Evolutionary conservation across 441 rosid genomes (phyloP).

Genomic region (Erodium texanum): DNA sequence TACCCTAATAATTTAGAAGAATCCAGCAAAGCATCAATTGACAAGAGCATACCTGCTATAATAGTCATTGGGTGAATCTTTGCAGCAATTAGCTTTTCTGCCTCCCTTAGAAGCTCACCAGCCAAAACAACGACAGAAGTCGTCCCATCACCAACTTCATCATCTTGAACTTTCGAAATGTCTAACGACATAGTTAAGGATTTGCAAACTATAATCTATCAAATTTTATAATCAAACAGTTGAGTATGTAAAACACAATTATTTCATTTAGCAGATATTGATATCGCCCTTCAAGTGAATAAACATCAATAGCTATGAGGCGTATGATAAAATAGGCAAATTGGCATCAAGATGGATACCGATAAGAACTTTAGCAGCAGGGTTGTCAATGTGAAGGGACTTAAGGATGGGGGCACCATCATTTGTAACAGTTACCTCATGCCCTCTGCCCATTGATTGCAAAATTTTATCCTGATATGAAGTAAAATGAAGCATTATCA

Average conservation of each 20-base stretch:
- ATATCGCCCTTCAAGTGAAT: no score
- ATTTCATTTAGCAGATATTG: no score
- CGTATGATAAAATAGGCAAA: neutral
- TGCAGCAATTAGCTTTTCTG: constrained; percentile 80
- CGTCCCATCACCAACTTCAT: constrained; percentile 99
- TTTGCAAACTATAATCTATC: neutral
- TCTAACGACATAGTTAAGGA: constrained; percentile 39
- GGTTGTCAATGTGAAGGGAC: constrained; percentile 87
- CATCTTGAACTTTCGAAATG: constrained; percentile 98
- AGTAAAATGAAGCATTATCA: constrained; percentile 6
- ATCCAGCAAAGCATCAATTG: neutral
- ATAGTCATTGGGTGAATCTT: constrained; percentile 98
- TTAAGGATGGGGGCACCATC: constrained; percentile 96
- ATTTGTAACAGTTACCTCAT: constrained; percentile 72
- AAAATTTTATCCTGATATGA: constrained; percentile 69
- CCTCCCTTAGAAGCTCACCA: constrained; percentile 94
- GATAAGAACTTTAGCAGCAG: constrained; percentile 92
- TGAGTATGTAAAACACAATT: no score
- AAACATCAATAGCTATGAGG: neutral
- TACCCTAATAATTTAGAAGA: no score
- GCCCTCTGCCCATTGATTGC: constrained; percentile 91
- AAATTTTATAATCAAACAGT: no score
- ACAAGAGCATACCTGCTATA: constrained; percentile 47
- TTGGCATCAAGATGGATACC: constrained; percentile 45
- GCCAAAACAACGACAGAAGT: constrained; percentile 98